Evolutionary conservation across 2,329 filamentous ascomycete genomes (phyloP), one percentile per base, ranked within the genome.

Genomic region (Penicillium vulpinum): DNA sequence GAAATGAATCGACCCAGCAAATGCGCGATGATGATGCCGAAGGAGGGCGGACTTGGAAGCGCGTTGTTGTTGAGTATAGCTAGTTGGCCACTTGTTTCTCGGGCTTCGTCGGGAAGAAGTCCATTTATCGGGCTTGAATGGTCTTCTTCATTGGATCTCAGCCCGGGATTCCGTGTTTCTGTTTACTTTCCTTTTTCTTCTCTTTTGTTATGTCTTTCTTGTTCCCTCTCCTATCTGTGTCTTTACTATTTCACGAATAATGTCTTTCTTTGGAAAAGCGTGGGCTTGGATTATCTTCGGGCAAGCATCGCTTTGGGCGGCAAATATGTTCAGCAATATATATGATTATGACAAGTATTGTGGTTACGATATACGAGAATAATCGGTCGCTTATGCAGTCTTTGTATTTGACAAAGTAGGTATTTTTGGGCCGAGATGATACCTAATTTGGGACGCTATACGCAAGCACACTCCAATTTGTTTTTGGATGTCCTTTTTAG

Each of bases 41-140:
- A 16, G 72, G 71, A 10, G 54, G 59, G 24, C 68, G 72, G 22
- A 70, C 65, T 28, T 76, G 71, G 69, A 68, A 65, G 57, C 65
- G 74, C 24, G 63, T 70, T 41, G 67, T 75, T 45, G 58, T 75
- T 11, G 73, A 77, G 53, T 76, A 75, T 57, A 68, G 60, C 38
- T 75, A 68, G 38, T 13, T n/a, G 36, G 15, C 13, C 10, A 5
- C 28, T 18, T 41, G n/a, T 26, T 49, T 15, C 18, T 3, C 11
- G 2, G 10, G n/a, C n/a, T n/a, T n/a, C n/a, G n/a, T n/a, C n/a
- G n/a, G n/a, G n/a, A n/a, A n/a, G n/a, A n/a, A n/a, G n/a, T 38
- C 3, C 9, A 6, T 26, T 44, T 5, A 15, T 21, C 13, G 8
- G 21, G 15, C 13, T 31, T 28, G 21, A 21, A 21, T 13, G 28